Conservation (phyloP, 352 stramenopile species). For the Phytopythium aichiense region DNA sequence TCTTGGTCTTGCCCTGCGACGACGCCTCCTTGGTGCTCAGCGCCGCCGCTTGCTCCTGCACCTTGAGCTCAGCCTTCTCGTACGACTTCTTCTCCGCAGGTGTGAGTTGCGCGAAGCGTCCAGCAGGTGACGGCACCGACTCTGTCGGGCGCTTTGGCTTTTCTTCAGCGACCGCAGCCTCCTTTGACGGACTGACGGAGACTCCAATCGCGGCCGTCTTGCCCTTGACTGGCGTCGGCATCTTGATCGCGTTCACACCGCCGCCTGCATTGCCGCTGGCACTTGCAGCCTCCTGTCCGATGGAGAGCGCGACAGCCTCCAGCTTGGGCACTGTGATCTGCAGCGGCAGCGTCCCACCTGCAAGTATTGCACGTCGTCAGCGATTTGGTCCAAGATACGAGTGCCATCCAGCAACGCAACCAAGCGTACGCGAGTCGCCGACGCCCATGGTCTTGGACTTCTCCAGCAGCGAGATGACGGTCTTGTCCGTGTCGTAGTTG, state of each 20-base stretch:
- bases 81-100: slow-evolving; percentile 59
- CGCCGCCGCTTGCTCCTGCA: slow-evolving; percentile 47
- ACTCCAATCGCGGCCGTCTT: slow-evolving; percentile 45
- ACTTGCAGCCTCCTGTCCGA: slow-evolving; percentile 31
- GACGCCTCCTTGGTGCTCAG: slow-evolving; percentile 41
- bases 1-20: slow-evolving; percentile 58
- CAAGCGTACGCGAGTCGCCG: slow-evolving; percentile 10
- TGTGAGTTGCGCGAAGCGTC: slow-evolving; percentile 30
- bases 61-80: slow-evolving; percentile 64
- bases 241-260: slow-evolving; percentile 20
- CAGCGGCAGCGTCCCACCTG: slow-evolving; percentile 40
- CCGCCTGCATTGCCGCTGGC: neutral
- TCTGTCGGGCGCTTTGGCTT: slow-evolving; percentile 7
- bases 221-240: slow-evolving; percentile 37
- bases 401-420: neutral
- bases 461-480: slow-evolving; percentile 69
- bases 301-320: slow-evolving; percentile 47
- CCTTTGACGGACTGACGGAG: slow-evolving; percentile 5
- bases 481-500: slow-evolving; percentile 81
- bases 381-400: neutral
- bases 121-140: neutral
- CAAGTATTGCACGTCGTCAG: neutral
- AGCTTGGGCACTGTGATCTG: slow-evolving; percentile 65
- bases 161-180: neutral
- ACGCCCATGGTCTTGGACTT: slow-evolving; percentile 49